These are phyloP conservation scores for Chrysoporthe austroafricana DNA, from an alignment of 2,329 filamentous ascomycete genomes.

Conservation along the genomic window DNA sequence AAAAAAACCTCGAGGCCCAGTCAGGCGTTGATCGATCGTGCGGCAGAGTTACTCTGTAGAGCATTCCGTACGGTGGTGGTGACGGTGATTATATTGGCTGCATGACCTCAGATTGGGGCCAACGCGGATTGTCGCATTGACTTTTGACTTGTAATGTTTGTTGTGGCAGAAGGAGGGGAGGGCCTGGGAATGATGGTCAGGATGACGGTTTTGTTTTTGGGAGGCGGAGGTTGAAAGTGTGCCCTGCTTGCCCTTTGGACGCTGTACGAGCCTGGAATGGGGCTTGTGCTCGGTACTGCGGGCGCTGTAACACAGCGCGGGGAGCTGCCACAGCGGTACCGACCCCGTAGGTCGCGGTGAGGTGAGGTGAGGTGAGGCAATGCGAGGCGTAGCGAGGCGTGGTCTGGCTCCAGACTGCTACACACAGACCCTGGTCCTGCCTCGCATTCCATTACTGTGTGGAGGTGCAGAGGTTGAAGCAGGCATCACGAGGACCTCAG, in stretches of 20 bases:
- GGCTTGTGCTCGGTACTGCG: conserved; percentile 12
- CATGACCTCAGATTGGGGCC: conserved; percentile 6
- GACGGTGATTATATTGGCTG: conserved; percentile 1
- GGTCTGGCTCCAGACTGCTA: not conserved
- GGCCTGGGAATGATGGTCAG: not conserved
- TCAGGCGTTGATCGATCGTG: not conserved
- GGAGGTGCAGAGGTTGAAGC: too few relatives aligned
- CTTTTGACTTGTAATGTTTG: not conserved
- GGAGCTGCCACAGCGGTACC: not conserved
- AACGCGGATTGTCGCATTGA: not conserved
- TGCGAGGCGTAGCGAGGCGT: not conserved
- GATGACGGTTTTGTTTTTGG: not conserved
- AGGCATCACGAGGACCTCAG: not conserved
- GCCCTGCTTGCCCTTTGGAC: not conserved
- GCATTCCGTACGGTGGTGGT: not conserved
- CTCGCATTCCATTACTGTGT: not conserved
- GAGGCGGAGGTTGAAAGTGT: not conserved
- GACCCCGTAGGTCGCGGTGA: not conserved
- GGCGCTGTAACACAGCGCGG: conserved; percentile 1
- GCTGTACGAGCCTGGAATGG: not conserved
- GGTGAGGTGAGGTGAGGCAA: not conserved
- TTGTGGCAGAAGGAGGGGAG: not conserved
- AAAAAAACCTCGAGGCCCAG: not conserved
- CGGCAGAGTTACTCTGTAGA: not conserved
- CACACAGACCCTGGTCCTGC: not conserved